These are phyloP conservation scores for Linnemannia exigua DNA, from an alignment of 192 early-diverging fungal species.

Conservation along the genomic window DNA sequence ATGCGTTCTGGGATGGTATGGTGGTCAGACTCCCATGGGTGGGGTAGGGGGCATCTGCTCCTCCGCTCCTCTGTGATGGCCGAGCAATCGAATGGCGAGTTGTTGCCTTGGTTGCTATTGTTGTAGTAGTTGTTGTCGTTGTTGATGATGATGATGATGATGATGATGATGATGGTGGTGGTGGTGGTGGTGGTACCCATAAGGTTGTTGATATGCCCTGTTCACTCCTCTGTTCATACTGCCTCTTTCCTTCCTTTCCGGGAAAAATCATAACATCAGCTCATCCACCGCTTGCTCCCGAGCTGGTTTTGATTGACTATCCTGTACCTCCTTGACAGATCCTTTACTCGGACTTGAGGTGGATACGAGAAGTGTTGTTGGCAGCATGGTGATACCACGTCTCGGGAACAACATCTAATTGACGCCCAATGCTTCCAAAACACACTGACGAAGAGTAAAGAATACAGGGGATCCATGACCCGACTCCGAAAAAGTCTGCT, in stretches of 20 bases:
- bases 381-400: conserved; percentile 49
- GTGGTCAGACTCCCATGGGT: no score
- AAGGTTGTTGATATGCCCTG: no score
- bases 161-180: no score
- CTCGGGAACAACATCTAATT: conserved; percentile 64
- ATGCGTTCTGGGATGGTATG: no score
- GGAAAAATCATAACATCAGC: background rate
- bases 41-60: no score
- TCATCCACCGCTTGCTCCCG: background rate
- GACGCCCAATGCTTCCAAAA: conserved; percentile 79
- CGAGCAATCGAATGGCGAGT: no score
- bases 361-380: background rate
- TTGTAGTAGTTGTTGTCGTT: background rate
- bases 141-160: no score
- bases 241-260: background rate
- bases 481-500: conserved; percentile 78
- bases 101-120: background rate
- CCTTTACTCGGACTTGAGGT: conserved; percentile 38
- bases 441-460: conserved; percentile 67
- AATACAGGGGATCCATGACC: conserved; percentile 76
- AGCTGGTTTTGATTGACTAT: background rate
- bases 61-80: background rate
- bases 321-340: background rate
- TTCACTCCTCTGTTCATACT: background rate
- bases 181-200: no score